A percentile compares a stretch with the other conserved stretches of the same genome.
These are phyloP conservation scores for Sporothrix euskadiensis DNA, from an alignment of 2,329 filamentous ascomycete species.

Conservation along the genomic window DNA sequence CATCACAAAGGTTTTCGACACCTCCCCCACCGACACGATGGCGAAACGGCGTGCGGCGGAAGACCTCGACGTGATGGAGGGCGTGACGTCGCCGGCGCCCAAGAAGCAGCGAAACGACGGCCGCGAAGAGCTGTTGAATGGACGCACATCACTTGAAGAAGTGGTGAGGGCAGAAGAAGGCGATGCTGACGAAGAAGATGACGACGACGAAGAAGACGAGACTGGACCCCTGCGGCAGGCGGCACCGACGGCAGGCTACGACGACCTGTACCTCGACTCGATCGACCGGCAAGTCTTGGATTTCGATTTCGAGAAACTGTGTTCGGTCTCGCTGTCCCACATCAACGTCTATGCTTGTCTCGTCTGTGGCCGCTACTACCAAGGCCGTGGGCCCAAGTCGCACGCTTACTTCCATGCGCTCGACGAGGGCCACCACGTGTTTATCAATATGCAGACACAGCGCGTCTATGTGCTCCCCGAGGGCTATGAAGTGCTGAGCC, in stretches of 20 bases:
- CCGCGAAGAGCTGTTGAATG: slow-evolving; percentile 8
- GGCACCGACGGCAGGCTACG: slow-evolving; percentile 83
- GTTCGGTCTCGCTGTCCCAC: slow-evolving; percentile 91
- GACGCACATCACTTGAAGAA: slow-evolving; percentile 31
- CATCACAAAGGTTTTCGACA: neutral
- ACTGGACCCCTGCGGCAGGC: slow-evolving; percentile 64
- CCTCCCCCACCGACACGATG: slow-evolving; percentile 23
- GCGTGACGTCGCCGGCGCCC: slow-evolving; percentile 57
- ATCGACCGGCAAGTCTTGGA: slow-evolving; percentile 91
- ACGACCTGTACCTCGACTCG: slow-evolving; percentile 95
- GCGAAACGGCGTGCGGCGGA: slow-evolving; percentile 61
- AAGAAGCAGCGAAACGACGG: slow-evolving; percentile 47
- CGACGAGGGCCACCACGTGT: slow-evolving; percentile 94
- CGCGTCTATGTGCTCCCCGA: slow-evolving; percentile 91
- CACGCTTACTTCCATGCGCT: slow-evolving; percentile 97
- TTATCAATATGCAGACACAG: slow-evolving; percentile 94
- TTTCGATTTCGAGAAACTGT: slow-evolving; percentile 98
- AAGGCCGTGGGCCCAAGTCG: slow-evolving; percentile 88
- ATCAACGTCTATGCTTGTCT: slow-evolving; percentile 99
- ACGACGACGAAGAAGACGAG: slow-evolving; percentile 43
- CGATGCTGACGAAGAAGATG: slow-evolving; percentile 36
- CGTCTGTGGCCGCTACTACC: slow-evolving; percentile 96
- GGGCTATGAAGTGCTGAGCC: slow-evolving; percentile 93
- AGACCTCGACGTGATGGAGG: slow-evolving; percentile 58
- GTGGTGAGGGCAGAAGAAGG: slow-evolving; percentile 28